These are phyloP conservation scores for Entomortierella beljakovae DNA, from an alignment of 192 early-diverging fungal species.

Conservation along the genomic window DNA sequence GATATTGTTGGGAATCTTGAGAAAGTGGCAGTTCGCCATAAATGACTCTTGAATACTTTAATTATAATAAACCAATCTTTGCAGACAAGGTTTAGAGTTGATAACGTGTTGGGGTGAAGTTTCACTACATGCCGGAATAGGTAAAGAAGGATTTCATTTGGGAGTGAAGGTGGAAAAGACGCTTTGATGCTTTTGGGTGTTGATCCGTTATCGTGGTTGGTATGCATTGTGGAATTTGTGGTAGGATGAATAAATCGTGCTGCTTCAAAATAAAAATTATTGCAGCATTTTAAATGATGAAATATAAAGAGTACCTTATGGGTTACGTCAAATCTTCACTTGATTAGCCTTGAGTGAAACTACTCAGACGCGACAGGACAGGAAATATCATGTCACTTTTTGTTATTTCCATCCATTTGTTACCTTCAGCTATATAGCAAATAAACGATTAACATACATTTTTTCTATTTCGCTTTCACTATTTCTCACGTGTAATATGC, in stretches of 20 bases:
- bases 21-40: constrained; percentile 22
- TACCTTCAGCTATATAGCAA: too few relatives aligned
- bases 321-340: constrained; percentile 11
- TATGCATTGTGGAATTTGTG: too few relatives aligned
- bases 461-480: too few relatives aligned
- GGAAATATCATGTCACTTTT: too few relatives aligned
- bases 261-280: background rate
- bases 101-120: background rate
- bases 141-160: constrained; percentile 29
- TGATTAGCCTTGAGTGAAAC: too few relatives aligned
- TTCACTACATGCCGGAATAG: constrained; percentile 16
- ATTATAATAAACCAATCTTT: constrained; percentile 1
- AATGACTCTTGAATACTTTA: background rate
- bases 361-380: too few relatives aligned
- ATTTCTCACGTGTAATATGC: too few relatives aligned
- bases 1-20: constrained; percentile 8
- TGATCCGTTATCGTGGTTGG: background rate
- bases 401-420: too few relatives aligned
- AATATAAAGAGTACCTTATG: background rate
- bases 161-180: constrained; percentile 9
- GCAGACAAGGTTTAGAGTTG: constrained; percentile 5
- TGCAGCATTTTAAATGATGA: too few relatives aligned
- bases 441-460: too few relatives aligned
- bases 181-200: background rate
- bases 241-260: too few relatives aligned